Evolutionary conservation across 164 flowering plant species (phyloP).

Genomic region (Houttuynia cordata): DNA sequence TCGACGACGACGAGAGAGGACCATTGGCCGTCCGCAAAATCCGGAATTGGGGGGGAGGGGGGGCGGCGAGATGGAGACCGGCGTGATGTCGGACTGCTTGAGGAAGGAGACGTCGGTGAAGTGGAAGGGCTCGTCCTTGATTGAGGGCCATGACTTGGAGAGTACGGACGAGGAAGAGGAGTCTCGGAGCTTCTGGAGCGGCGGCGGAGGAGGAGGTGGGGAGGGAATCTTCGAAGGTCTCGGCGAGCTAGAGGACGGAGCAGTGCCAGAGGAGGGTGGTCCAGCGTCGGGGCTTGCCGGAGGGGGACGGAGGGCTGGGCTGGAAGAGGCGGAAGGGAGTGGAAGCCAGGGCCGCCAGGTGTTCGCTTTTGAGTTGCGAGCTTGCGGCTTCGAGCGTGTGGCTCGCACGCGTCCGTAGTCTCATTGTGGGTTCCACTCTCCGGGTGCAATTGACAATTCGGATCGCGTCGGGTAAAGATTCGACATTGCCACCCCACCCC

Average conservation of each 20-base stretch:
- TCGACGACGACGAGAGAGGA: slow-evolving; percentile 28
- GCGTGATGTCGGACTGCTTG: slow-evolving; percentile 38
- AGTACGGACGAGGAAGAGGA: slow-evolving; percentile 52
- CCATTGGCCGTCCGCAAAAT: too few relatives aligned
- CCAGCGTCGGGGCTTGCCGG: neutral
- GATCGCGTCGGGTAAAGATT: too few relatives aligned
- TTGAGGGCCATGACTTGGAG: slow-evolving; percentile 73
- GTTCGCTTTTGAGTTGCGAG: neutral
- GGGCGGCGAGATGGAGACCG: slow-evolving; percentile 23
- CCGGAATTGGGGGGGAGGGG: neutral
- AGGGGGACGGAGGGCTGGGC: neutral
- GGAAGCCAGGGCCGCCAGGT: neutral
- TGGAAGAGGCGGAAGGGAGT: neutral
- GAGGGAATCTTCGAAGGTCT: slow-evolving; percentile 70
- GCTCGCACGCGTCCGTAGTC: neutral
- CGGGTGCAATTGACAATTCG: too few relatives aligned
- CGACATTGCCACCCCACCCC: too few relatives aligned
- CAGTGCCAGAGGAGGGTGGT: slow-evolving; percentile 50
- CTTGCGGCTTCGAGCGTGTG: neutral
- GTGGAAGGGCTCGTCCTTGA: slow-evolving; percentile 71
- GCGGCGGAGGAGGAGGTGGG: slow-evolving; percentile 12
- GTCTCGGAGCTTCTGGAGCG: slow-evolving; percentile 60
- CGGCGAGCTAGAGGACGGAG: slow-evolving; percentile 75
- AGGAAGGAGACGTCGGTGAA: slow-evolving; percentile 77
- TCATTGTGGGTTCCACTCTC: too few relatives aligned